Base-by-base conservation (phyloP, 331 rosid genomes). In the Rosa hybrid region DNA sequence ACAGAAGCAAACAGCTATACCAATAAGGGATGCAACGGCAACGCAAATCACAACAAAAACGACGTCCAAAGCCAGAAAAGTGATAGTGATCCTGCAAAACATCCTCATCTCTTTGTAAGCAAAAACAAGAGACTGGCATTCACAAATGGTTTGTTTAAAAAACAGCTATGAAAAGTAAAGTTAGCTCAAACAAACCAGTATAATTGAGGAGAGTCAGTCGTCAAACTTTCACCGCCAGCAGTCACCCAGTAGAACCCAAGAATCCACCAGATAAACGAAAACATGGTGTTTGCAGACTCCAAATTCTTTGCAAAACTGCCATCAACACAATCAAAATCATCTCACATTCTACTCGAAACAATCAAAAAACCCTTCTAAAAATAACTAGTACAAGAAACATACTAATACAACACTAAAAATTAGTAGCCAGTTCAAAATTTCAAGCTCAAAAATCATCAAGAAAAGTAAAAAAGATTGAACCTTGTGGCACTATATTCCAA, bases 221-320 rank as follows among this genome's bases (percentile, higher is more conserved):
- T 89, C 89, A 95, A 86, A 79, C 78, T 84, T 78, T 91, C 92
- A 80, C 96, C 98, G 48, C 99, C 97, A 57, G 90, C 90, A 49
- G 94, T 91, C 51, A 95, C 98, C 99, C 98, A 95, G 84, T 93
- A 95, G 88, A 95, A 91, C 67, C 99, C 99, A 72, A 93, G 45
- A 18, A 90, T 75, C 99, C 99, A 96, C 99, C 99, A 96, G 50
- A 93, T 38, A 76, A 96, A 90, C 20, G 99, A 88, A 70, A 96
- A 91, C 90, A 89, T 83, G 2, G 97, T 89, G 79, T 93, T 93
- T 68, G 91, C 96, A 30, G 99, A 91, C 83, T 91, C 97, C 46
- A 96, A 50, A 83, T 86, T 83, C 86, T 91, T 93, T 39, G 84
- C 81, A 76, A 88, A 74, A 85, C 97, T 95, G 93, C 20, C 64